These are phyloP conservation scores for Zhuliangozyma parablackwelliae DNA, from an alignment of 1,139 yeast genomes.

Conservation along the genomic window DNA sequence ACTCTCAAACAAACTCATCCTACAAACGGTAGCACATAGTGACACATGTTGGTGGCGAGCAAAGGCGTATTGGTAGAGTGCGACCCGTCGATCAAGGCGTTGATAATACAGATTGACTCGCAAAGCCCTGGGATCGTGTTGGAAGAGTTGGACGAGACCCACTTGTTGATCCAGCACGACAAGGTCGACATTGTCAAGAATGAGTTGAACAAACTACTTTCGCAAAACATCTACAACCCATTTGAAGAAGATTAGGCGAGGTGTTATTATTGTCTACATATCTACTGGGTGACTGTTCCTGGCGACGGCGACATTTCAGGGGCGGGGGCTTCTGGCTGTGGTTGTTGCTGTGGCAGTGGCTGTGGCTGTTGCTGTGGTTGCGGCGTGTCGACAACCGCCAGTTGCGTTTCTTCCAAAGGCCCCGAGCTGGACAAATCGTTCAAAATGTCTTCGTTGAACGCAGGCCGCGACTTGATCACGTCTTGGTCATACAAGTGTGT, in stretches of 20 bases:
- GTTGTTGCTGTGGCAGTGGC: background rate
- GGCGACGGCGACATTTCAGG: constrained; percentile 6
- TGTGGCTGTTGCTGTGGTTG: background rate
- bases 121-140: constrained; percentile 68
- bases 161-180: constrained; percentile 71
- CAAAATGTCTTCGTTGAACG: constrained; percentile 21
- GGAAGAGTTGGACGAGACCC: constrained; percentile 88
- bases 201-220: constrained; percentile 69
- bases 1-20: background rate
- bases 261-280: too few species aligned
- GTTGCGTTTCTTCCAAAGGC: too few species aligned
- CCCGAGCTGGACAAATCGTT: constrained; percentile 9
- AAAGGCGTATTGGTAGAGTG: constrained; percentile 50
- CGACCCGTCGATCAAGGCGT: constrained; percentile 89
- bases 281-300: background rate
- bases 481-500: constrained; percentile 18
- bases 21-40: background rate
- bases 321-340: background rate
- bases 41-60: constrained; percentile 40
- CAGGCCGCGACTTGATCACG: constrained; percentile 6
- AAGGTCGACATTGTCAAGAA: constrained; percentile 71
- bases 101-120: constrained; percentile 76
- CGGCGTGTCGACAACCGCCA: background rate
- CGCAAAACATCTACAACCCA: constrained; percentile 83
- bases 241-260: constrained; percentile 58